Conservation (phyloP, 495 filamentous ascomycete species). For the Lepidopterella palustris region DNA sequence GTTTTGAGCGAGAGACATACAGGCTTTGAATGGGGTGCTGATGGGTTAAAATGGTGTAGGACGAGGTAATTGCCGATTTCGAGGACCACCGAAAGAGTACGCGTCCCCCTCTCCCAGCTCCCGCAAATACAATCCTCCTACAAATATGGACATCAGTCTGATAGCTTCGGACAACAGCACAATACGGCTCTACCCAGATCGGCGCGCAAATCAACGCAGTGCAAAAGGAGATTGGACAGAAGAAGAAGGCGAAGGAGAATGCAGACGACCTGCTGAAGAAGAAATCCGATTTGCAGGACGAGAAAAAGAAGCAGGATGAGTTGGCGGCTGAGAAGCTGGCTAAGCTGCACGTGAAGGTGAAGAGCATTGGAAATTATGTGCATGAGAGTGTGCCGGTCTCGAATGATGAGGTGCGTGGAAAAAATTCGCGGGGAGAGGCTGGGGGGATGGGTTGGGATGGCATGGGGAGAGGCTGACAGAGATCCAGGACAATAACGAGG, state of each 20-base stretch:
- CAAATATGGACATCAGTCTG: background rate
- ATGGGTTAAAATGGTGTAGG: conserved; percentile 29
- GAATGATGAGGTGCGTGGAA: conserved; percentile 62
- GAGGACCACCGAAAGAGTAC: conserved; percentile 79
- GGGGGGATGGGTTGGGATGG: too few relatives aligned
- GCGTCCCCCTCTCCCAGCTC: conserved; percentile 17
- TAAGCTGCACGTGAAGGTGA: conserved; percentile 67
- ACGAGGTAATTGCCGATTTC: conserved; percentile 81
- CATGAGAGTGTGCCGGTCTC: conserved; percentile 87
- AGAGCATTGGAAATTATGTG: conserved; percentile 86
- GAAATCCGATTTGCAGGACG: conserved; percentile 68
- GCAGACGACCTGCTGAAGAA: conserved; percentile 64
- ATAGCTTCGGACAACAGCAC: conserved; percentile 44
- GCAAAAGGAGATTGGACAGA: conserved; percentile 82
- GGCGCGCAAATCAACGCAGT: conserved; percentile 72
- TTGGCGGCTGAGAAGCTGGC: conserved; percentile 66
- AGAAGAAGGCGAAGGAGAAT: conserved; percentile 94
- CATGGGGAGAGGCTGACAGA: too few relatives aligned
- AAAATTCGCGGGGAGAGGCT: too few relatives aligned
- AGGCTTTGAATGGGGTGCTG: too few relatives aligned
- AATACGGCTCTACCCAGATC: conserved; percentile 74
- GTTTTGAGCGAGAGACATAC: too few relatives aligned
- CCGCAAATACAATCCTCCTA: background rate
- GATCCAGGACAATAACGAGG: conserved; percentile 67
- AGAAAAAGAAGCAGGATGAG: conserved; percentile 72